Evolutionary conservation across 441 rosid species (phyloP).

Genomic region (Populus hybrid): DNA sequence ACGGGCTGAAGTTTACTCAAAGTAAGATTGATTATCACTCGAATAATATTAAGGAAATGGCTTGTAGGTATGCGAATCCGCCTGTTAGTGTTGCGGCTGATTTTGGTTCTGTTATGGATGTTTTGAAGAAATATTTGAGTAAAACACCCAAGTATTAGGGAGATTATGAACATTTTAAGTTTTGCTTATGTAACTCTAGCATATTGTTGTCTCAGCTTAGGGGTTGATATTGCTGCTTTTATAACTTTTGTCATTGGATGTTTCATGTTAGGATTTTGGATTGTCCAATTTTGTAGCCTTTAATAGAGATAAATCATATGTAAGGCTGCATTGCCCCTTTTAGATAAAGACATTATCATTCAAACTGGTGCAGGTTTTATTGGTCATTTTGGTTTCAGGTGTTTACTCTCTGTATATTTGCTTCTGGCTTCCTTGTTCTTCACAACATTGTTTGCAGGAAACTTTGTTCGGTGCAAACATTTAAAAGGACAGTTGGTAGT

Average conservation of each 20-base stretch:
- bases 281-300: neutral
- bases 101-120: conserved; percentile 67
- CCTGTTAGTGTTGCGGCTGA: conserved; percentile 54
- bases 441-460: too few species aligned
- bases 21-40: conserved; percentile 62
- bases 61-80: conserved; percentile 48
- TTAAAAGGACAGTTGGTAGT: too few species aligned
- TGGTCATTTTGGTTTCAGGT: conserved; percentile 3
- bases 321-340: neutral
- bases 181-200: conserved; percentile 12
- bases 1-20: conserved; percentile 61
- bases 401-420: neutral
- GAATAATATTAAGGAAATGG: conserved; percentile 43
- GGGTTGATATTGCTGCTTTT: neutral
- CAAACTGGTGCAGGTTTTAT: neutral
- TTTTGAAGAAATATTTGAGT: conserved; percentile 42
- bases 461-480: too few species aligned
- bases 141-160: conserved; percentile 21
- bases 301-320: neutral
- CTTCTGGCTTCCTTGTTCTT: neutral
- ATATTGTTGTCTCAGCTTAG: neutral
- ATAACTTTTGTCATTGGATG: neutral
- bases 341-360: neutral
- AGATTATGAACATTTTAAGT: conserved; percentile 5
- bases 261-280: neutral